A percentile compares a stretch with the other conserved stretches of the same genome.
Conservation (phyloP, 805 yeast genomes). For the Candida broadrunensis region DNA sequence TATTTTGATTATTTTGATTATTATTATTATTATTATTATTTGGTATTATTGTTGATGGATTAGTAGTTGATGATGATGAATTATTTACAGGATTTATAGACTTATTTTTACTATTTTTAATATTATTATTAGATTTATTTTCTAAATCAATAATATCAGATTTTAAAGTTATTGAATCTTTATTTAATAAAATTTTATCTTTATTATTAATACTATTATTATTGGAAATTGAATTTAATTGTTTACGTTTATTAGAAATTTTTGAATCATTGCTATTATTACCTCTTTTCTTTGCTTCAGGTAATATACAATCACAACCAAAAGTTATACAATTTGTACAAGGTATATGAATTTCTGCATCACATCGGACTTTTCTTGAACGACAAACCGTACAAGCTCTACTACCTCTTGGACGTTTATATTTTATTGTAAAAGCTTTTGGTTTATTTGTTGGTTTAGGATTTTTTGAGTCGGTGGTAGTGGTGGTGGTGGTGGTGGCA, state of each 20-base stretch:
- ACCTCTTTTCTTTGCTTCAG: constrained; percentile 52
- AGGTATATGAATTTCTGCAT: constrained; percentile 53
- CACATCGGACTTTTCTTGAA: constrained; percentile 77
- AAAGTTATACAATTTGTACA: constrained; percentile 63
- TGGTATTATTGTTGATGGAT: neutral
- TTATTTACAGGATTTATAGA: neutral
- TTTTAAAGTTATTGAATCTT: neutral
- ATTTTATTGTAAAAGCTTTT: constrained; percentile 44
- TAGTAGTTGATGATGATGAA: neutral
- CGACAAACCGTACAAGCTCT: constrained; percentile 79
- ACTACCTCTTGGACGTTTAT: constrained; percentile 58
- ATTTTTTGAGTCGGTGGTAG: neutral
- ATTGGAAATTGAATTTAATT: neutral
- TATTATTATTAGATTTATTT: neutral
- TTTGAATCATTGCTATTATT: constrained; percentile 13
- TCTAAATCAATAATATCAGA: neutral
- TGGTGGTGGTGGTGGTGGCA: neutral
- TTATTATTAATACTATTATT: neutral
- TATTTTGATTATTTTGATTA: no score
- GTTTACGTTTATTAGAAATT: constrained; percentile 1
- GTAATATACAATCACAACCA: constrained; percentile 68
- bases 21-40: no score
- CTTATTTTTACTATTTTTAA: no score
- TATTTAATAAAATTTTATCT: neutral
- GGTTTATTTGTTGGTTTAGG: constrained; percentile 22